These are phyloP conservation scores for Dothideomycetidae sp. DNA, from an alignment of 2,329 filamentous ascomycete species.

Conservation along the genomic window DNA sequence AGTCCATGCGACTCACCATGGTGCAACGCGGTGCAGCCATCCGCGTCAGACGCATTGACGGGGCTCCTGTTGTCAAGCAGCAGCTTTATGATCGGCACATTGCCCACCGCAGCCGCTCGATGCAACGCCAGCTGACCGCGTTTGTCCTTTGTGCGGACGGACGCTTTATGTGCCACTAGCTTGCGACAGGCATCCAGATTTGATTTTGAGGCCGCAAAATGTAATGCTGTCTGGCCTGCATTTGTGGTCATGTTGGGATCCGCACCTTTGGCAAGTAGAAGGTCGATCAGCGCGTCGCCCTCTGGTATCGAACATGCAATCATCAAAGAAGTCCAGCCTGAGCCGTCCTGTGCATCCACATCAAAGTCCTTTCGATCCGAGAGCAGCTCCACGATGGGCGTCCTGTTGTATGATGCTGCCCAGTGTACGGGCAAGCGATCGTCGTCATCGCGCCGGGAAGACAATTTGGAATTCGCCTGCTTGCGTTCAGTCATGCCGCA, in stretches of 20 bases:
- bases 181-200: slow-evolving; percentile 69
- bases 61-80: slow-evolving; percentile 67
- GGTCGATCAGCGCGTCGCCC: slow-evolving; percentile 50
- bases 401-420: slow-evolving; percentile 72
- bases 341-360: slow-evolving; percentile 65
- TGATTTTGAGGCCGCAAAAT: slow-evolving; percentile 82
- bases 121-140: slow-evolving; percentile 85
- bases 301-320: slow-evolving; percentile 65
- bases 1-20: slow-evolving; percentile 36
- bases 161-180: slow-evolving; percentile 63
- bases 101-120: slow-evolving; percentile 79
- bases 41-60: slow-evolving; percentile 65
- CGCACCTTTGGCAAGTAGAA: slow-evolving; percentile 55
- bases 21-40: slow-evolving; percentile 80
- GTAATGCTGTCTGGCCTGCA: slow-evolving; percentile 65
- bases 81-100: slow-evolving; percentile 70
- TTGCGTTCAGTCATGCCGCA: slow-evolving; percentile 16
- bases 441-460: slow-evolving; percentile 63
- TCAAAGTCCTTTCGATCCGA: slow-evolving; percentile 62
- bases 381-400: slow-evolving; percentile 59
- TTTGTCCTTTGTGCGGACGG: slow-evolving; percentile 66
- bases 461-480: slow-evolving; percentile 66
- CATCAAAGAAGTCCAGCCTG: slow-evolving; percentile 75
- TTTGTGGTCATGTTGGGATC: slow-evolving; percentile 63
- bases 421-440: slow-evolving; percentile 86